Evolutionary conservation across 768 basidiomycete genomes (phyloP).

Genomic region (Stropharia rugosoannulata): DNA sequence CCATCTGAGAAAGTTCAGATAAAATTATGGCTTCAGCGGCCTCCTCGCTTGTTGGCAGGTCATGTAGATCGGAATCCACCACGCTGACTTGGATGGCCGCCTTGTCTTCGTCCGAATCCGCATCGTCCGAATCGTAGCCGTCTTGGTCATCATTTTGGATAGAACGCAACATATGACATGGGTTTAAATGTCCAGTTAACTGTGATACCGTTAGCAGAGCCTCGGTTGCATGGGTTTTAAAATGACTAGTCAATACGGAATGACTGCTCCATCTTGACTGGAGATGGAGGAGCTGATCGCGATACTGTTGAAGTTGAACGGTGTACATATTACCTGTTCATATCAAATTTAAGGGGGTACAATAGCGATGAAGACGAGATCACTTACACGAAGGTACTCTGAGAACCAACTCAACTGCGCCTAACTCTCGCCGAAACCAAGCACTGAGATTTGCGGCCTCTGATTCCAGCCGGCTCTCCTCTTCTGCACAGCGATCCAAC

Average conservation of each 20-base stretch:
- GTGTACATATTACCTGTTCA: no score
- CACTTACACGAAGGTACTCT: slow-evolving; percentile 5
- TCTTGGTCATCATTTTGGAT: background rate
- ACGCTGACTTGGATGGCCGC: background rate
- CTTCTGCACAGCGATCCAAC: slow-evolving; percentile 28
- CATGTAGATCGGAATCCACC: background rate
- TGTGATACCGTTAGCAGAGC: background rate
- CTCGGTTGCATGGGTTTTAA: background rate
- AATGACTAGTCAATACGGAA: no score
- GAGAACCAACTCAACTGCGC: background rate
- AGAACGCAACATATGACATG: background rate
- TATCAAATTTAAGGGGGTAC: background rate
- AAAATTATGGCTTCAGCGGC: no score
- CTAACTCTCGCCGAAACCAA: slow-evolving; percentile 32
- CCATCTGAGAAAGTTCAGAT: no score
- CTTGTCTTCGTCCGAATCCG: background rate
- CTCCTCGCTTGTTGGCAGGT: no score
- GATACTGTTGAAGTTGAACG: no score
- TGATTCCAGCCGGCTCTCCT: slow-evolving; percentile 17
- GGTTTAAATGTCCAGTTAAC: background rate
- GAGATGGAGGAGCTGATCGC: no score
- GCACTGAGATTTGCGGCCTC: slow-evolving; percentile 34
- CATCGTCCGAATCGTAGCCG: background rate
- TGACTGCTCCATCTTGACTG: no score
- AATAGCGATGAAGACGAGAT: slow-evolving; percentile 15